Evolutionary conservation across 345 rosid genomes (phyloP).

Genomic region (Noccaea caerulescens): DNA sequence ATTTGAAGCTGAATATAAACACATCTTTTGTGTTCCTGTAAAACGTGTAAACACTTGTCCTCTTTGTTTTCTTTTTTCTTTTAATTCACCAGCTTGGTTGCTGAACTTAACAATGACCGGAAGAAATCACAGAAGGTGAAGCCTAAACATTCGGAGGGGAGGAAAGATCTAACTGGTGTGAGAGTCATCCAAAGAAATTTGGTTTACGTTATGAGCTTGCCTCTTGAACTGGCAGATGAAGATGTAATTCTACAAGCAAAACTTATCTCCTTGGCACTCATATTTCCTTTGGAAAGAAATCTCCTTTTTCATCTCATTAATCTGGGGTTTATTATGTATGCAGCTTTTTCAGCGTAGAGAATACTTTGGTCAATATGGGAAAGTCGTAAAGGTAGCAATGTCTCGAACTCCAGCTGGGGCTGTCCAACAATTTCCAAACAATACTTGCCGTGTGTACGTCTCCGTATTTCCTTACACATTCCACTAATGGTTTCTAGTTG

Average conservation of each 20-base stretch:
- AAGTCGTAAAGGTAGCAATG: slow-evolving; percentile 88
- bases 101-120: slow-evolving; percentile 68
- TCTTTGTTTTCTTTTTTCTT: background rate
- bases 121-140: slow-evolving; percentile 78
- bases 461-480: background rate
- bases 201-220: slow-evolving; percentile 91
- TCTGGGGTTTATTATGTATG: slow-evolving; percentile 19
- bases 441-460: slow-evolving; percentile 94
- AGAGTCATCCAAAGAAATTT: slow-evolving; percentile 90
- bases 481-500: slow-evolving; percentile 14
- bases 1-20: background rate
- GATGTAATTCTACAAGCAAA: slow-evolving; percentile 53
- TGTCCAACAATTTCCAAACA: slow-evolving; percentile 85
- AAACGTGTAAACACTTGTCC: background rate
- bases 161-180: slow-evolving; percentile 85
- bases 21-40: background rate
- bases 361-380: slow-evolving; percentile 93
- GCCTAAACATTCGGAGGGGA: slow-evolving; percentile 70
- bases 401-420: slow-evolving; percentile 84
- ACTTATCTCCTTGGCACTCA: slow-evolving; percentile 23
- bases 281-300: slow-evolving; percentile 15
- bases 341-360: slow-evolving; percentile 85
- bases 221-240: slow-evolving; percentile 89
- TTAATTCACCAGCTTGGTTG: slow-evolving; percentile 53
- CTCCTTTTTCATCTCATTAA: slow-evolving; percentile 12